These are phyloP conservation scores for Artemisia argyi DNA, from an alignment of 129 eudicot genomes.

Conservation along the genomic window DNA sequence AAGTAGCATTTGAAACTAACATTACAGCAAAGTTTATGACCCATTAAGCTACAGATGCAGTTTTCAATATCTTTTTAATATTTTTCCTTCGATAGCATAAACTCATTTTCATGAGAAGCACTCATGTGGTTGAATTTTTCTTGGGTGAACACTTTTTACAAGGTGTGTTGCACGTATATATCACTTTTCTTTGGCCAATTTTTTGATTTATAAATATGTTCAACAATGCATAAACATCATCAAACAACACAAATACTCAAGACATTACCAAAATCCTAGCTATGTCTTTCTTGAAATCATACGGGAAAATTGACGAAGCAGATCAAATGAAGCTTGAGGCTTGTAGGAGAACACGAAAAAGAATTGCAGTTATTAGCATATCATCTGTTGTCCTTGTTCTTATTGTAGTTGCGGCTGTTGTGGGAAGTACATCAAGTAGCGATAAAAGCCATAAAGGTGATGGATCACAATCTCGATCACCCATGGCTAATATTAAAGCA, in stretches of 20 bases:
- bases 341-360: slow-evolving; percentile 37
- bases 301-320: slow-evolving; percentile 54
- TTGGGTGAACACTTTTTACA: no score
- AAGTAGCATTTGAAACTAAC: no score
- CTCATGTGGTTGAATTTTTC: no score
- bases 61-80: no score
- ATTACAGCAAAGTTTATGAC: no score
- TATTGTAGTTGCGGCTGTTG: slow-evolving; percentile 47
- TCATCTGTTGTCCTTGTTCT: slow-evolving; percentile 48
- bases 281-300: slow-evolving; percentile 47
- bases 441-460: slow-evolving; percentile 4
- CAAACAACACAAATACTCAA: no score
- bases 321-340: slow-evolving; percentile 49
- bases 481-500: slow-evolving; percentile 40
- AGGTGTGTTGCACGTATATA: no score
- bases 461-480: slow-evolving; percentile 15
- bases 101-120: no score
- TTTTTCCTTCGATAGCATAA: no score
- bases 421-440: slow-evolving; percentile 32
- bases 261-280: not conserved
- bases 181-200: no score
- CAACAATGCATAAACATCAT: not conserved
- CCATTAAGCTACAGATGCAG: no score
- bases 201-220: no score
- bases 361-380: slow-evolving; percentile 35